Evolutionary conservation across 495 filamentous ascomycete genomes (phyloP).

Genomic region (Tuber magnatum): DNA sequence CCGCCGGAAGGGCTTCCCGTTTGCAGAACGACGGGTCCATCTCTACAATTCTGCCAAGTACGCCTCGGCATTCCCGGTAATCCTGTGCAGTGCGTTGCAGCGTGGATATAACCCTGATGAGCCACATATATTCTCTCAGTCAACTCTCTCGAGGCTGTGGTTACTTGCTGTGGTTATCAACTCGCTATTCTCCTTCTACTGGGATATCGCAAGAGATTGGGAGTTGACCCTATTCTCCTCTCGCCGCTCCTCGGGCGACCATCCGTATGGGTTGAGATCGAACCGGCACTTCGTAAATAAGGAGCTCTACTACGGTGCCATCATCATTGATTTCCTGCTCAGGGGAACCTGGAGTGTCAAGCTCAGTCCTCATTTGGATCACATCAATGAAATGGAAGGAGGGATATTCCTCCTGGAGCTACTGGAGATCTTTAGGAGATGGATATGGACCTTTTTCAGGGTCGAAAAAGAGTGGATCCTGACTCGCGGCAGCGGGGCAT

Average conservation of each 20-base stretch:
- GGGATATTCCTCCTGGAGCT: conserved; percentile 80
- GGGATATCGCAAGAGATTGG: conserved; percentile 97
- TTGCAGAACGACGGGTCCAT: conserved; percentile 59
- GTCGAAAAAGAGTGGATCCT: conserved; percentile 85
- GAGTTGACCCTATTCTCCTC: conserved; percentile 72
- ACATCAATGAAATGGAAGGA: conserved; percentile 72
- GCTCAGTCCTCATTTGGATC: conserved; percentile 68
- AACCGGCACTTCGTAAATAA: conserved; percentile 61
- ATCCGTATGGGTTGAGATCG: conserved; percentile 71
- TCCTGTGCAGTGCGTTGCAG: conserved; percentile 66
- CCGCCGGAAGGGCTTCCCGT: conserved; percentile 46
- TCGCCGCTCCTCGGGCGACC: conserved; percentile 50
- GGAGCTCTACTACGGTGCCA: conserved; percentile 73
- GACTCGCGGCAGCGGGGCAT: conserved; percentile 31
- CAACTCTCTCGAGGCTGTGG: conserved; percentile 50
- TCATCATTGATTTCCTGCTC: conserved; percentile 68
- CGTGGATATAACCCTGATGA: conserved; percentile 54
- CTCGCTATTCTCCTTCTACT: conserved; percentile 89
- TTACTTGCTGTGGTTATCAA: conserved; percentile 62
- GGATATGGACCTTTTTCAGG: conserved; percentile 96
- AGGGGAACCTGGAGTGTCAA: conserved; percentile 87
- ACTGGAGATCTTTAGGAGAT: conserved; percentile 76
- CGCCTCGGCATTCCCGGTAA: conserved; percentile 81
- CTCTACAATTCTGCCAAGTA: conserved; percentile 92
- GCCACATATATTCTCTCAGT: conserved; percentile 25